These are phyloP conservation scores for Trichoderma atroviride DNA, from an alignment of 2,329 filamentous ascomycete species.

Conservation along the genomic window DNA sequence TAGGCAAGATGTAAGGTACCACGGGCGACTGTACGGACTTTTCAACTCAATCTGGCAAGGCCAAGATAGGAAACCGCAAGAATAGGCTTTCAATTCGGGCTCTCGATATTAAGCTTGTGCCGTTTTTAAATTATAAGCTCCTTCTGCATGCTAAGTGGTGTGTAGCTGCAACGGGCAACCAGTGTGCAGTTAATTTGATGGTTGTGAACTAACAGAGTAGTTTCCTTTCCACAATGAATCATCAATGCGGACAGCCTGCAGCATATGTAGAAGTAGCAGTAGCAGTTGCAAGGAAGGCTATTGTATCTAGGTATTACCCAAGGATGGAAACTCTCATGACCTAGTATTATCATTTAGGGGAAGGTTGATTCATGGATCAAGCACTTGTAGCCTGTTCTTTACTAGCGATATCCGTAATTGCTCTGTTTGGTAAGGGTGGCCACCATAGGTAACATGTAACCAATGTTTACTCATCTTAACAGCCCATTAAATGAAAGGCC, in stretches of 20 bases:
- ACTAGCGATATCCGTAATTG: background rate
- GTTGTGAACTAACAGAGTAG: background rate
- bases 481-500: background rate
- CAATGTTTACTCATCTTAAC: background rate
- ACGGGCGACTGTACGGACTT: background rate
- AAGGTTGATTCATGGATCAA: background rate
- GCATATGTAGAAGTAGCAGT: background rate
- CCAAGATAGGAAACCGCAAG: background rate
- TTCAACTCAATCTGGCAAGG: background rate
- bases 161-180: background rate
- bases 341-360: background rate
- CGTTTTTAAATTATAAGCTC: background rate
- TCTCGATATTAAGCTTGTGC: background rate
- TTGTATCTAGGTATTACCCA: background rate
- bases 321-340: background rate
- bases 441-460: background rate
- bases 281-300: background rate
- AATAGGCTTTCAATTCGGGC: background rate
- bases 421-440: background rate
- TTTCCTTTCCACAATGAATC: background rate
- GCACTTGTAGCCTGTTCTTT: background rate
- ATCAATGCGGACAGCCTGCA: background rate
- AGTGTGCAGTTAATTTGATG: background rate
- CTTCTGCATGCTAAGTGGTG: background rate
- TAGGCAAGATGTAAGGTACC: background rate